Base-by-base conservation (phyloP, 495 filamentous ascomycete genomes). In the Baudoinia panamericana region DNA sequence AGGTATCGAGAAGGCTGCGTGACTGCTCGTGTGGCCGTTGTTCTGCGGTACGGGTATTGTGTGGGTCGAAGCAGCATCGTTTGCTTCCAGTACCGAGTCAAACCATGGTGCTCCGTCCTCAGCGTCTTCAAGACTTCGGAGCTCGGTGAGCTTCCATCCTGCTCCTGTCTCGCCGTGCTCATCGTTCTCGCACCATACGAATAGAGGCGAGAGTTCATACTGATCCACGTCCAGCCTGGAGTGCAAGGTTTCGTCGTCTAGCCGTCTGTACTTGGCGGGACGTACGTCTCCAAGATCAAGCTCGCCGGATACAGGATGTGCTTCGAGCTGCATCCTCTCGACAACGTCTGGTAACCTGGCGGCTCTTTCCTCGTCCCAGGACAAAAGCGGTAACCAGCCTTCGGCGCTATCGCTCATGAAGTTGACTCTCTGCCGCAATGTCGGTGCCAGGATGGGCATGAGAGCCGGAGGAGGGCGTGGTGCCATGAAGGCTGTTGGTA, bases 231-330 rank as follows among this genome's bases (percentile, higher is more conserved):
- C 58, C 1, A 85, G 62, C 36, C 75, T 66, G 0, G 80, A 69
- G 27, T 86, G 84, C 16, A 95, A 65, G 0, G 90, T 97, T 54
- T 96, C 90, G 29, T 76, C 70, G 55, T 97, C 90, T 29, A 90
- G 45, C 18, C 84, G 69, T 43, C 73, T 73, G 61, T 87, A 93
- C 6, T 62, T 61, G 21, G 71, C 67, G 13, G 71, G 63, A 13
- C 76, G 65, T 13, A 78, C 70, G 35, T 83, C 78, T 11, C 68
- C 67, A 6, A 80, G 56, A 54, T 97, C 90, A 22, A 97, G 74
- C 56, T 95, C 86, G 18, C 92, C 90, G 1, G 84, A 93, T 5
- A 81, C 80, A 6, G 90, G 90, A 56, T 97, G 90, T 17, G 84
- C 83, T 52, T 93, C 82, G 29, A 94, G 74, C 19, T 62, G 65